These are phyloP conservation scores for Trichoderma cornu-damae DNA, from an alignment of 2,329 filamentous ascomycete species.

Conservation along the genomic window DNA sequence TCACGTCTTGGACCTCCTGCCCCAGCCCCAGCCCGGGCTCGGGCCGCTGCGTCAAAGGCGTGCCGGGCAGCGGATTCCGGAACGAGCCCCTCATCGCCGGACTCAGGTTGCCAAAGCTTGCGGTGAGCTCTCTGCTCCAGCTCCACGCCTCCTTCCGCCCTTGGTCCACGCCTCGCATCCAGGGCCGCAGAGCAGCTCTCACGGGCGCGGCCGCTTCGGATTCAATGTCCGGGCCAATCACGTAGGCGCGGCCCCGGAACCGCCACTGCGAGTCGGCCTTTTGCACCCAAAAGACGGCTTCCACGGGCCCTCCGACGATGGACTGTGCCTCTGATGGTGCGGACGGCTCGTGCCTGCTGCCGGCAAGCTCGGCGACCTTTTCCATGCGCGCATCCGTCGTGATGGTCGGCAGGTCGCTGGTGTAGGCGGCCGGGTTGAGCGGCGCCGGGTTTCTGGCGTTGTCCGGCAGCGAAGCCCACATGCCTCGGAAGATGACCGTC, in stretches of 20 bases:
- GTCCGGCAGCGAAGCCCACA: constrained; percentile 68
- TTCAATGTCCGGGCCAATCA: constrained; percentile 67
- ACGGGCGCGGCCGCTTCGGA: constrained; percentile 40
- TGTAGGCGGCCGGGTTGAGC: constrained; percentile 62
- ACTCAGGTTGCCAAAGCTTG: constrained; percentile 83
- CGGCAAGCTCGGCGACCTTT: constrained; percentile 69
- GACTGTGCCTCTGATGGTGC: constrained; percentile 34
- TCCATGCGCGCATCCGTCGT: constrained; percentile 87
- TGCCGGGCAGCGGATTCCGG: constrained; percentile 65
- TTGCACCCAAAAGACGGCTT: constrained; percentile 77
- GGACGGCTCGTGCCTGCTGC: constrained; percentile 34
- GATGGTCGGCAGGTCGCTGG: constrained; percentile 73
- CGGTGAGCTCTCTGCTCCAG: constrained; percentile 74
- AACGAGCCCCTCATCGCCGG: constrained; percentile 75
- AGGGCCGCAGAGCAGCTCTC: constrained; percentile 52
- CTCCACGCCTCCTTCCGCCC: constrained; percentile 52
- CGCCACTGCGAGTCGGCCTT: constrained; percentile 76
- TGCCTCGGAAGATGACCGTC: constrained; percentile 78
- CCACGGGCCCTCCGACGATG: constrained; percentile 65
- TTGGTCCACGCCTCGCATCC: constrained; percentile 50
- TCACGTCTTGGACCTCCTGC: constrained; percentile 63
- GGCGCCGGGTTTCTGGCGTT: constrained; percentile 69
- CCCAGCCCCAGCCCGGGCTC: constrained; percentile 43
- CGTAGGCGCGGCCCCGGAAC: constrained; percentile 67
- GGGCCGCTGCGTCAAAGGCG: constrained; percentile 49